Conservation (phyloP, 2,329 filamentous ascomycete genomes). For the Penicillium sp. region DNA sequence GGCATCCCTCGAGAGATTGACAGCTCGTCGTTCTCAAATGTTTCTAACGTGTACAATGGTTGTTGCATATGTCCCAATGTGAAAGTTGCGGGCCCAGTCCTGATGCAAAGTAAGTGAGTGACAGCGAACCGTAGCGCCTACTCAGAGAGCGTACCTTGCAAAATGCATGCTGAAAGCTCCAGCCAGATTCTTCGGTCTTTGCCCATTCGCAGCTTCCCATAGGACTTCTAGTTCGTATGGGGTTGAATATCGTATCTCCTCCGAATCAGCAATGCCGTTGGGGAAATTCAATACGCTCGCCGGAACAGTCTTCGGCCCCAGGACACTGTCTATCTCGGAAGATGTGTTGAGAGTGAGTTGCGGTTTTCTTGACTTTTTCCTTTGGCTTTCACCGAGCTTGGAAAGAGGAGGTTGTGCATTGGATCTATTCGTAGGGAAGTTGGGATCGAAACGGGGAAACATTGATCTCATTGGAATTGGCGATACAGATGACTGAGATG, state of each 20-base stretch:
- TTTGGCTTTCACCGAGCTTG: constrained; percentile 1
- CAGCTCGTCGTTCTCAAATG: constrained; percentile 39
- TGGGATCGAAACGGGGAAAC: constrained; percentile 41
- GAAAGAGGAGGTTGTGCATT: constrained; percentile 29
- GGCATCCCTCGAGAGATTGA: constrained; percentile 40
- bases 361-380: constrained; percentile 17
- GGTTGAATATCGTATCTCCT: constrained; percentile 34
- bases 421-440: constrained; percentile 33
- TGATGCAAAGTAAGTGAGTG: constrained; percentile 16
- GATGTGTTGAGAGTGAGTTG: constrained; percentile 29
- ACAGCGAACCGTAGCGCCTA: neutral
- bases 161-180: constrained; percentile 38
- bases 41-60: constrained; percentile 43
- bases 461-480: constrained; percentile 41
- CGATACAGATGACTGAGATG: constrained; percentile 20
- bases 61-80: constrained; percentile 37
- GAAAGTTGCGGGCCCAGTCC: constrained; percentile 39
- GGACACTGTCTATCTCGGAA: constrained; percentile 31
- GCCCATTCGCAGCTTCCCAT: constrained; percentile 45
- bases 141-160: constrained; percentile 29
- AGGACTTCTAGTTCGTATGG: constrained; percentile 35
- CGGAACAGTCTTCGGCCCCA: constrained; percentile 39
- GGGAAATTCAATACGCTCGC: constrained; percentile 40
- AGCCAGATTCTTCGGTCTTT: constrained; percentile 27
- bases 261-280: constrained; percentile 29